These are phyloP conservation scores for Hyphopichia burtonii DNA, from an alignment of 1,139 yeast species.

Conservation along the genomic window DNA sequence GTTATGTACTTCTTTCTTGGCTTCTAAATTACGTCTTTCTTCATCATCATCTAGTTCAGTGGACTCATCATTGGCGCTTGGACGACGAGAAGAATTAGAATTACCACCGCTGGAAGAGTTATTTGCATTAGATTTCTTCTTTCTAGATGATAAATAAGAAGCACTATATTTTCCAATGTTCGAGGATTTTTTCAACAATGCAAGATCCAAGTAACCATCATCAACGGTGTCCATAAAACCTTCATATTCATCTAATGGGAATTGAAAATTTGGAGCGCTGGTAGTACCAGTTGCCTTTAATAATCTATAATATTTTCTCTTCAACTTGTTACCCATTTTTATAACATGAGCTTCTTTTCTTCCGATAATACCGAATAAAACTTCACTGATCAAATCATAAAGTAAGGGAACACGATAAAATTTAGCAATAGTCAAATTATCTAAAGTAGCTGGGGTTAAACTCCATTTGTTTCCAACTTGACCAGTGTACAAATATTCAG, in stretches of 20 bases:
- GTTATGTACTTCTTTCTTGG: constrained; percentile 6
- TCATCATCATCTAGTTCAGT: constrained; percentile 6
- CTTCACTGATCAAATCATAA: constrained; percentile 67
- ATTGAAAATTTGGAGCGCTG: constrained; percentile 23
- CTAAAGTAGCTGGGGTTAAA: constrained; percentile 64
- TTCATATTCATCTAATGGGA: constrained; percentile 47
- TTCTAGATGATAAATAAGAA: constrained; percentile 7
- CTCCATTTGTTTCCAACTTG: constrained; percentile 75
- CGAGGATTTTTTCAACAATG: constrained; percentile 47
- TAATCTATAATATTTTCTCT: constrained; percentile 25
- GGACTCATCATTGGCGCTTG: constrained; percentile 3
- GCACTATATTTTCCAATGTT: constrained; percentile 23
- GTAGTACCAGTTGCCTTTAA: constrained; percentile 24
- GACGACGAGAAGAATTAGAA: constrained; percentile 4
- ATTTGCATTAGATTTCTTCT: constrained; percentile 10
- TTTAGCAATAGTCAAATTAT: constrained; percentile 59
- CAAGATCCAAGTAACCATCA: constrained; percentile 62
- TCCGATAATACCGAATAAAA: constrained; percentile 66
- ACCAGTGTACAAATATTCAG: constrained; percentile 75
- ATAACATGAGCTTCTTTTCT: constrained; percentile 57
- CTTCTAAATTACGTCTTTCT: constrained; percentile 2
- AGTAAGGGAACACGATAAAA: constrained; percentile 65
- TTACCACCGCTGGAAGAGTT: background rate
- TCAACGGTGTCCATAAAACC: constrained; percentile 50
- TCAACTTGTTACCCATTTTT: constrained; percentile 37